Conservation (phyloP, 1,139 yeast genomes). For the Nakaseomyces delphensis region DNA sequence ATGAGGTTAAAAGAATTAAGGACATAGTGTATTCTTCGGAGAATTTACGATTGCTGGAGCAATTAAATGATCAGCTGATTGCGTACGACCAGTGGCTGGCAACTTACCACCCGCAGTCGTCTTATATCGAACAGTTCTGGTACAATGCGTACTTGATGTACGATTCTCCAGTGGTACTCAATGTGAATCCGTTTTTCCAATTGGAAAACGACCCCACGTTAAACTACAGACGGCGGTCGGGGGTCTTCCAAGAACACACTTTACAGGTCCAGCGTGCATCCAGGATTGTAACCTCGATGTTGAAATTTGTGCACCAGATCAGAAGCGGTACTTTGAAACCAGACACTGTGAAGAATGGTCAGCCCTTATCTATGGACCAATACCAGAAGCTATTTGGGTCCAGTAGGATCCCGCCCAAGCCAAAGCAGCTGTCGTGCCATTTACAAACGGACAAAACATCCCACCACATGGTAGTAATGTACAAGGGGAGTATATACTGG, state of each 20-base stretch:
- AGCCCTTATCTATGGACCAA: slow-evolving; percentile 79
- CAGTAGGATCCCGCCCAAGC: slow-evolving; percentile 66
- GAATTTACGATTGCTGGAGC: slow-evolving; percentile 42
- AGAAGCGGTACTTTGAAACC: slow-evolving; percentile 65
- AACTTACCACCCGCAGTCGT: slow-evolving; percentile 47
- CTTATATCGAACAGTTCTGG: slow-evolving; percentile 91
- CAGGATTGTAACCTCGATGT: slow-evolving; percentile 59
- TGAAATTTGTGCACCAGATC: slow-evolving; percentile 68
- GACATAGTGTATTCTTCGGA: slow-evolving; percentile 49
- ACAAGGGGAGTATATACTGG: slow-evolving; percentile 84
- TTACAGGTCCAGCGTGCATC: slow-evolving; percentile 70
- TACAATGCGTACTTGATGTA: slow-evolving; percentile 76
- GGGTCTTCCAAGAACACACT: slow-evolving; percentile 22
- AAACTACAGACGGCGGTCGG: slow-evolving; percentile 37
- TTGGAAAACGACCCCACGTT: slow-evolving; percentile 81
- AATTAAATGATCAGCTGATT: slow-evolving; percentile 17
- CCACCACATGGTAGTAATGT: slow-evolving; percentile 67
- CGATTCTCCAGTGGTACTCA: slow-evolving; percentile 79
- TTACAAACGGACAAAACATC: slow-evolving; percentile 69
- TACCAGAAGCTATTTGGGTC: slow-evolving; percentile 77
- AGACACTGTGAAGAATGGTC: slow-evolving; percentile 53
- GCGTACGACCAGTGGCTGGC: slow-evolving; percentile 43
- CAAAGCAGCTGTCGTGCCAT: slow-evolving; percentile 49
- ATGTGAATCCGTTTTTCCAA: slow-evolving; percentile 75
- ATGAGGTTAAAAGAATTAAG: slow-evolving; percentile 54